Evolutionary conservation across 2,329 filamentous ascomycete genomes (phyloP).

Genomic region (Penicillium sp.): DNA sequence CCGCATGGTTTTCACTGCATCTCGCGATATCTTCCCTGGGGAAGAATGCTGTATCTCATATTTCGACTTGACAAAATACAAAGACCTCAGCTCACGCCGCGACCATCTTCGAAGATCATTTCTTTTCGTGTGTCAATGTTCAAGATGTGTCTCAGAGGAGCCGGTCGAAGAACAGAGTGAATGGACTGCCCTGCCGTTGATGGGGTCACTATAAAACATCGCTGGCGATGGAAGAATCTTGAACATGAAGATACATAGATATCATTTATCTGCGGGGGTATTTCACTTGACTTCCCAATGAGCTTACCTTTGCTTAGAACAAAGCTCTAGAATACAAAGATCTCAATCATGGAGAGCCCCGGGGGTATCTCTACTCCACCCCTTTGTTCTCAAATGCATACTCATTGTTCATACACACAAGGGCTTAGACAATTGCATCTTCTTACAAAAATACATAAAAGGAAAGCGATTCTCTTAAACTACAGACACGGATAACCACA

Average conservation of each 20-base stretch:
- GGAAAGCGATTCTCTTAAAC: background rate
- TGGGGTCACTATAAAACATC: slow-evolving; percentile 8
- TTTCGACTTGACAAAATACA: slow-evolving; percentile 29
- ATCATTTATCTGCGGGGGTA: background rate
- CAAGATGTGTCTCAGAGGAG: slow-evolving; percentile 28
- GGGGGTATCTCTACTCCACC: background rate
- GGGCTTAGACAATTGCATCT: background rate
- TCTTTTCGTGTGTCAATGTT: slow-evolving; percentile 31
- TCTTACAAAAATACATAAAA: background rate
- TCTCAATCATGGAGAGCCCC: background rate
- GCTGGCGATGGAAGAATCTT: background rate
- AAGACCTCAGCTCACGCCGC: slow-evolving; percentile 21
- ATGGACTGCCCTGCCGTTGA: slow-evolving; percentile 24
- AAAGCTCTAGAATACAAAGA: background rate
- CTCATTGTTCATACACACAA: background rate
- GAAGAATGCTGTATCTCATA: slow-evolving; percentile 39
- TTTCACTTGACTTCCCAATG: background rate
- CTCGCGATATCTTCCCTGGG: slow-evolving; percentile 28
- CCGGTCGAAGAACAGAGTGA: slow-evolving; percentile 3
- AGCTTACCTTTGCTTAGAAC: background rate
- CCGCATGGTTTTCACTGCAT: slow-evolving; percentile 34
- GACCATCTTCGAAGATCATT: slow-evolving; percentile 29
- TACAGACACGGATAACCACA: background rate
- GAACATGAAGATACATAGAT: slow-evolving; percentile 1
- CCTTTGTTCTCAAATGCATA: background rate